Evolutionary conservation across 2,329 filamentous ascomycete genomes (phyloP), one percentile per base, ranked within the genome.

Genomic region (Phoma sp.): DNA sequence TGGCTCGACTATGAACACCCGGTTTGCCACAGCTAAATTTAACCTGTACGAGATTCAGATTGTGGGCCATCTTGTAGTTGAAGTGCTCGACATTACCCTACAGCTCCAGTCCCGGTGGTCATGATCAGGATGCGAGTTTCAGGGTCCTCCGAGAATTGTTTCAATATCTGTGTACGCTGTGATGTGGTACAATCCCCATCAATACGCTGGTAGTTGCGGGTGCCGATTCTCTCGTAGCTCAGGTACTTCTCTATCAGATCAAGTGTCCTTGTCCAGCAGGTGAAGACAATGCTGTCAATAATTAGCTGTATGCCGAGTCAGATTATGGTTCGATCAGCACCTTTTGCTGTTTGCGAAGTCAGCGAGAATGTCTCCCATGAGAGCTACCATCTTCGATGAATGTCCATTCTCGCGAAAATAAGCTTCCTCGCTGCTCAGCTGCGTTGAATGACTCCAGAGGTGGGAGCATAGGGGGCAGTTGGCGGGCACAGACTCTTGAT

Each of bases 21-120:
- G 73, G 38, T 78, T 81, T 0, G 81, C 81, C 0, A 72, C 73
- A 0, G 78, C 77, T 3, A 84, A 69, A n/a, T 83, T 82, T 0
- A 83, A 54, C 8, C 80, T 79, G 18, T 0, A 23, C 1, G 6
- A 27, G 7, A 2, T 4, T 14, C 47, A 45, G 50, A 7, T 13
- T 9, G 18, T 39, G 32, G 14, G 8, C 2, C 13, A 1, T n/a
- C 10, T 22, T 7, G 14, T 9, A 13, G 22, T 8, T 0, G 18
- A 6, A 2, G 2, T 6, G 1, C 8, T 22, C 1, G 5, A 53
- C 71, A n/a, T 44, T 61, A 80, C 80, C 81, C 81, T 27, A 80
- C 77, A 0, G 80, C 82, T 0, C 81, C 82, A 0, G 80, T 82
- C 0, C 81, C 81, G 0, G 77, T 80, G 0, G 79, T 83, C 80